Evolutionary conservation across 2,329 filamentous ascomycete genomes (phyloP), one percentile per base, ranked within the genome.

Genomic region (Microcera coccophila): DNA sequence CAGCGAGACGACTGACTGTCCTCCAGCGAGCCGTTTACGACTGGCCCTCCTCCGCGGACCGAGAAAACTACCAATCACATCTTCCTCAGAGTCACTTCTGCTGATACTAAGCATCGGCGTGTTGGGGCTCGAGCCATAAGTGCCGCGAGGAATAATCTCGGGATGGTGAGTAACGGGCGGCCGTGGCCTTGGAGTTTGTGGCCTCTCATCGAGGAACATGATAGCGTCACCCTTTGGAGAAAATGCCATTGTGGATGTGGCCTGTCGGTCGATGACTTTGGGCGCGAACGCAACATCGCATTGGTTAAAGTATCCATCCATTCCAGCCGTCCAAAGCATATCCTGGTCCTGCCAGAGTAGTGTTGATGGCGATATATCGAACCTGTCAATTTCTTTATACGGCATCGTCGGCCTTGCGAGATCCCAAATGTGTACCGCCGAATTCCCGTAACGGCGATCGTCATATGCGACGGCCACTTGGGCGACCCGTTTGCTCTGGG

Each of bases 391-490:
- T 52, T 82, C 78, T 50, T 83, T 82, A 57, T 82, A 84, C 0
- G 82, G 81, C 69, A 85, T 74, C 2, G 79, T 78, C 1, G 82
- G 79, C 22, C 82, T 71, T 5, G 79, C 81, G n/a, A 86, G 64
- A 57, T 86, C 82, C 81, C 81, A 86, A 16, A 85, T 70, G 43
- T 85, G 81, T 12, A 84, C 78, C 0, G 73, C 69, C 20, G 72
- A 76, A 33, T 78, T 76, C 32, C 79, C 79, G 40, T 75, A 74
- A 8, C 73, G 70, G 43, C 73, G 75, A 33, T 80, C 79, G 45
- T 83, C 76, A 55, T 85, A 82, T 1, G 78, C 71, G 2, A 84
- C 75, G 3, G 79, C 78, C 10, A 84, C 68, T 55, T 84, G 79
- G 1, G 81, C 80, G 2, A 77, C 76, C 34, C 81, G 71, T 36